Evolutionary conservation across 805 yeast species (phyloP).

Genomic region (Teunomyces gatunensis): DNA sequence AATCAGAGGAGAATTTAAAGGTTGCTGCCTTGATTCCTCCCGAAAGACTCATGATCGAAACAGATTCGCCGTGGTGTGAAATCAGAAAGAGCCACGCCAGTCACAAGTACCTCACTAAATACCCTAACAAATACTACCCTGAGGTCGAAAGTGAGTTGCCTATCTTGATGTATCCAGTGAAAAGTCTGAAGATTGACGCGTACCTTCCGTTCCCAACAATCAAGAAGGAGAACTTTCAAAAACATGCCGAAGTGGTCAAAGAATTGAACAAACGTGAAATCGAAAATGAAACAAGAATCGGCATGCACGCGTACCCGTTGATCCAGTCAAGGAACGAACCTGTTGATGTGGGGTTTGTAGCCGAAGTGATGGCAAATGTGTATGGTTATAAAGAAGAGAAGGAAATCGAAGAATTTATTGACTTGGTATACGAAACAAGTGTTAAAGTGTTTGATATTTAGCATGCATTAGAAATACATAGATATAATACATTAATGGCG

Average conservation of each 20-base stretch:
- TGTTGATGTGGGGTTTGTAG: slow-evolving; percentile 77
- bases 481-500: slow-evolving; percentile 2
- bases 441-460: slow-evolving; percentile 27
- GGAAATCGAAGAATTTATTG: slow-evolving; percentile 33
- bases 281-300: slow-evolving; percentile 12
- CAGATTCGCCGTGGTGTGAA: slow-evolving; percentile 99
- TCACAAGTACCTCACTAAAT: slow-evolving; percentile 50
- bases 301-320: slow-evolving; percentile 43
- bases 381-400: slow-evolving; percentile 26
- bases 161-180: slow-evolving; percentile 9
- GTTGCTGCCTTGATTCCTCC: slow-evolving; percentile 70
- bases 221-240: slow-evolving; percentile 59
- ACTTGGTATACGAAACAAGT: slow-evolving; percentile 33
- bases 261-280: slow-evolving; percentile 6
- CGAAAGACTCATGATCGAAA: slow-evolving; percentile 73
- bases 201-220: slow-evolving; percentile 60
- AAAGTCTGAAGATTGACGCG: slow-evolving; percentile 41
- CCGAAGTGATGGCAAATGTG: slow-evolving; percentile 43
- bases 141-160: slow-evolving; percentile 9
- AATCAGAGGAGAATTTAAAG: slow-evolving; percentile 67
- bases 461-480: not conserved
- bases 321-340: slow-evolving; percentile 92
- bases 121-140: slow-evolving; percentile 60
- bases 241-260: slow-evolving; percentile 22
- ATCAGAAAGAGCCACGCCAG: slow-evolving; percentile 80